Base-by-base conservation (phyloP, 2,329 filamentous ascomycete species). In the Apiospora hydei region DNA sequence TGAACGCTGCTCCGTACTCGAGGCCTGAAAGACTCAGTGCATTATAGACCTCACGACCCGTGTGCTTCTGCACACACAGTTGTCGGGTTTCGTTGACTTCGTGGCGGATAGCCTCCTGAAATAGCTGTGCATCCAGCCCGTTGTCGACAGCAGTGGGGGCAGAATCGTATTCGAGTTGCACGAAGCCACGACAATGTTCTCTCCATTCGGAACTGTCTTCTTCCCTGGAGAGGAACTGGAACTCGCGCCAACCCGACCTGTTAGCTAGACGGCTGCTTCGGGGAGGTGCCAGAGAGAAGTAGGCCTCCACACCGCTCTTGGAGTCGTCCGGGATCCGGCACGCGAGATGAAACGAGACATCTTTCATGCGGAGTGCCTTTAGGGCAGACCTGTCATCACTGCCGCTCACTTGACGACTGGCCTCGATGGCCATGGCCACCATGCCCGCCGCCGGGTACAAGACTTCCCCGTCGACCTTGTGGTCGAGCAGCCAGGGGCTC, bases 401-500 rank as follows among this genome's bases (percentile, higher is more conserved):
- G 49, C 49, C 49, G 49, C 10, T 10, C 18, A 66, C 26, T 21
- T 66, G 61, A 16, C 16, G 34, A n/a, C 10, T n/a, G 13, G 61
- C 61, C 61, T 66, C 61, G 26, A 66, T 66, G 11, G 61, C 61
- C 61, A 66, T 66, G 61, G 41, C 61, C 26, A 66, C 2, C 61
- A 66, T 66, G 61, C 61, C 61, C 5, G 61, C 61, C 11, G 61
- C 61, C 13, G 61, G 61, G 13, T 66, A 66, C 10, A 66, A n/a
- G 21, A 66, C 26, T 8, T 66, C 61, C 1, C 61, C 61, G 14
- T 30, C 24, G 21, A 66, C 61, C 34, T 41, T 30, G 30, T 66
- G 61, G 26, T 66, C 61, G 11, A 66, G 34, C 26, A 66, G 16
- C 61, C 61, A 66, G 5, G 83, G 82, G 0, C 82, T 69, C 68